These are phyloP conservation scores for Botrytis byssoidea DNA, from an alignment of 2,329 filamentous ascomycete species.

Conservation along the genomic window DNA sequence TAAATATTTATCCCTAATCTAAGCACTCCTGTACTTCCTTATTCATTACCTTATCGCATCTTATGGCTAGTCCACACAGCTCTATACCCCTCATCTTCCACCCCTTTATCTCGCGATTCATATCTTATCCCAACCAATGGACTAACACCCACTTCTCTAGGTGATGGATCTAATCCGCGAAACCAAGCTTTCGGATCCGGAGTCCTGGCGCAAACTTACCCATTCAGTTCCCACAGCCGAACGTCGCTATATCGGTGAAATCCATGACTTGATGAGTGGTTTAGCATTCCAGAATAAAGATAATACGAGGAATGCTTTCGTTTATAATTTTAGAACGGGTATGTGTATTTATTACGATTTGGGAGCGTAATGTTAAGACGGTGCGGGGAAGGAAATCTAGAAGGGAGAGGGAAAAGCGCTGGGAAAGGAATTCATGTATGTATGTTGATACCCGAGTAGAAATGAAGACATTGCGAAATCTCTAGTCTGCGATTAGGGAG, in stretches of 20 bases:
- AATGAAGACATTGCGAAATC: neutral
- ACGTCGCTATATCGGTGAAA: slow-evolving; percentile 76
- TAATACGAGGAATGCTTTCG: slow-evolving; percentile 70
- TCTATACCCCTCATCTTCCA: neutral
- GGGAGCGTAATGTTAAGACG: slow-evolving; percentile 36
- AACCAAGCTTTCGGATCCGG: slow-evolving; percentile 73
- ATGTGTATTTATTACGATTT: slow-evolving; percentile 86
- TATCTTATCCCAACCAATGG: neutral
- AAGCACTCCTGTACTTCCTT: neutral
- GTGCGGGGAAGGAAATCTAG: neutral
- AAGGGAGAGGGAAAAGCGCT: neutral
- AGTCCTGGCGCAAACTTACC: slow-evolving; percentile 80
- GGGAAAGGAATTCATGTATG: neutral
- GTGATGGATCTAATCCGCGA: slow-evolving; percentile 68
- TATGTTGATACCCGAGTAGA: slow-evolving; percentile 16
- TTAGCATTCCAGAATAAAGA: slow-evolving; percentile 60
- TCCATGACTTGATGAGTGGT: slow-evolving; percentile 70
- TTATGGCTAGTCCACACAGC: neutral
- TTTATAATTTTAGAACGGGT: slow-evolving; percentile 88
- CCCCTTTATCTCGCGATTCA: neutral
- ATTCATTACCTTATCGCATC: neutral
- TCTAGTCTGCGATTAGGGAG: neutral
- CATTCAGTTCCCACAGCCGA: slow-evolving; percentile 75
- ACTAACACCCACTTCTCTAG: slow-evolving; percentile 1
- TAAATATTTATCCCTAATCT: neutral